Conservation (phyloP, 2,329 filamentous ascomycete species). For the Dactylellina drechsleri region DNA sequence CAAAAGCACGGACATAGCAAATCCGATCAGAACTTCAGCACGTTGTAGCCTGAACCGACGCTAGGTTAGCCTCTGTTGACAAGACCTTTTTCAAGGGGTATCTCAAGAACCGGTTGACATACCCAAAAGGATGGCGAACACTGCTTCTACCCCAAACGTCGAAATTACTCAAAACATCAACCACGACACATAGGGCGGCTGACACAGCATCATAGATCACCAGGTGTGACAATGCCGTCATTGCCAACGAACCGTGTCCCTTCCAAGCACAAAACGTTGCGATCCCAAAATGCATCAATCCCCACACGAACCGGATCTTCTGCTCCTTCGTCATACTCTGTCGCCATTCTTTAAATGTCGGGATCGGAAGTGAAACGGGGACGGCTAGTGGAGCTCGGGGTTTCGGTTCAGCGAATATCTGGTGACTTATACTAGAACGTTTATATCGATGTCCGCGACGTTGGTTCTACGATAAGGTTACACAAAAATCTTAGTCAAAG, state of each 20-base stretch:
- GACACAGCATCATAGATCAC: slow-evolving; percentile 96
- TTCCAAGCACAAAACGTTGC: slow-evolving; percentile 87
- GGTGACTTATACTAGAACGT: slow-evolving; percentile 93
- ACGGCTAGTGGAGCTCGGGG: slow-evolving; percentile 85
- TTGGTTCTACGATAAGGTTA: slow-evolving; percentile 68
- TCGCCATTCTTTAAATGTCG: slow-evolving; percentile 87
- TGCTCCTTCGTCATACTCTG: slow-evolving; percentile 90
- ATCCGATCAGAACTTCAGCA: slow-evolving; percentile 91
- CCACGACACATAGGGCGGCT: slow-evolving; percentile 87
- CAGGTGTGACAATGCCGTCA: slow-evolving; percentile 90
- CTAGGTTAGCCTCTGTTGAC: slow-evolving; percentile 11
- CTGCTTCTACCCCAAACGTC: slow-evolving; percentile 96
- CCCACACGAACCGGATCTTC: slow-evolving; percentile 84
- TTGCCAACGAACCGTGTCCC: slow-evolving; percentile 84
- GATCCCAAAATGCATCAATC: slow-evolving; percentile 83
- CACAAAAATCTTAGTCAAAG: slow-evolving; percentile 35
- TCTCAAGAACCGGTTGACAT: slow-evolving; percentile 27
- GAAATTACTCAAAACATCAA: slow-evolving; percentile 94
- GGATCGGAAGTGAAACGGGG: slow-evolving; percentile 89
- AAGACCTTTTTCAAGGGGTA: not conserved
- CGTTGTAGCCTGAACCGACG: slow-evolving; percentile 73
- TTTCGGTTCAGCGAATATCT: slow-evolving; percentile 94
- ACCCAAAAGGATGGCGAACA: slow-evolving; percentile 88
- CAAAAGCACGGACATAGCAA: slow-evolving; percentile 93
- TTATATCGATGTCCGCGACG: slow-evolving; percentile 97